phyloP scores from a whole-genome alignment of 352 stramenopile species.

The Phytophthora fragariaefolia region DNA sequence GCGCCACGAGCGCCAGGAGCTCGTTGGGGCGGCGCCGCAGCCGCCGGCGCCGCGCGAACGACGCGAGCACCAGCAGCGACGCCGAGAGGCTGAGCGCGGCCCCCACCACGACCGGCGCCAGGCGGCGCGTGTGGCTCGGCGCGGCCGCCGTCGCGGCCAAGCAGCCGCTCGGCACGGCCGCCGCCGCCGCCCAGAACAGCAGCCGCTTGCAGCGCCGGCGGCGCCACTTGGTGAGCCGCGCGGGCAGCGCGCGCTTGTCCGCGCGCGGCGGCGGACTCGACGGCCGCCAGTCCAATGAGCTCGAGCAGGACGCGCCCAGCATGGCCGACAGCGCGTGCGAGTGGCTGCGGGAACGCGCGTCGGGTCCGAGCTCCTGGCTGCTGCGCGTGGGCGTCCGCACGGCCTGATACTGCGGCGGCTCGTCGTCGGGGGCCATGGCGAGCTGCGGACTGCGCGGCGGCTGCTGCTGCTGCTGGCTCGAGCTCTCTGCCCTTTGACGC shows the following conservation, averaged over 20 bases:
- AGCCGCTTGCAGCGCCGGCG: slow-evolving; percentile 26
- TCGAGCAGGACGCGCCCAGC: slow-evolving; percentile 12
- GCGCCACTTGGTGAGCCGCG: slow-evolving; percentile 39
- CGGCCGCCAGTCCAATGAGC: slow-evolving; percentile 25
- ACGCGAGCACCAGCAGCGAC: slow-evolving; percentile 56
- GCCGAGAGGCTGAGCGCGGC: slow-evolving; percentile 59
- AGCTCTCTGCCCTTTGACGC: slow-evolving; percentile 2
- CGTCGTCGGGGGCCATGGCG: neutral
- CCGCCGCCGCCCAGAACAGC: slow-evolving; percentile 41
- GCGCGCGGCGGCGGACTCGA: slow-evolving; percentile 34
- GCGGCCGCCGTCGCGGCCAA: slow-evolving; percentile 58
- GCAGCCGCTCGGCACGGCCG: slow-evolving; percentile 42
- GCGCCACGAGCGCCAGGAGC: slow-evolving; percentile 65
- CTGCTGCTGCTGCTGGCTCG: no score
- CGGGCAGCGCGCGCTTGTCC: slow-evolving; percentile 42
- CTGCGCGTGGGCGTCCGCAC: slow-evolving; percentile 35
- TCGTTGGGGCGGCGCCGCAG: slow-evolving; percentile 65
- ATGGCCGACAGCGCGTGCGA: slow-evolving; percentile 56
- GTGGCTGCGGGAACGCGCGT: slow-evolving; percentile 38
- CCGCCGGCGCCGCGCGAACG: slow-evolving; percentile 49
- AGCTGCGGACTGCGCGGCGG: slow-evolving; percentile 20
- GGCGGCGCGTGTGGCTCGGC: slow-evolving; percentile 38
- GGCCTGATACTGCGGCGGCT: slow-evolving; percentile 44
- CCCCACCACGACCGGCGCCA: slow-evolving; percentile 58
- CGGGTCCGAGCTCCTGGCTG: slow-evolving; percentile 24